These are phyloP conservation scores for Willaertia magna DNA, from an alignment of 208 protist genomes.

Conservation along the genomic window DNA sequence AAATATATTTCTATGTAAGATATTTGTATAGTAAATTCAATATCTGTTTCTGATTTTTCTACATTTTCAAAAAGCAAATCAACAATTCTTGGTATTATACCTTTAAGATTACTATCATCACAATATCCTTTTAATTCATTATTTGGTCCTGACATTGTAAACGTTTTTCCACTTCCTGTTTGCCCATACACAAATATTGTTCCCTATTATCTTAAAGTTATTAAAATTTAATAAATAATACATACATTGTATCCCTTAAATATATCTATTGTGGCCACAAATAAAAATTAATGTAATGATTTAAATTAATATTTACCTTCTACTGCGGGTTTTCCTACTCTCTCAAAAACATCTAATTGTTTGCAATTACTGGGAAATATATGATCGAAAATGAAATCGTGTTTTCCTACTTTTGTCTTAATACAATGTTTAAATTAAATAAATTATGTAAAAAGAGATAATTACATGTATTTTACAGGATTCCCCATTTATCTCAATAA, in stretches of 20 bases:
- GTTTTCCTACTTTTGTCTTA: not conserved
- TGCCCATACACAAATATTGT: conserved; percentile 60
- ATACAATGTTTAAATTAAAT: not conserved
- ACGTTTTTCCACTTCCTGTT: conserved; percentile 48
- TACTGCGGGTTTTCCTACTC: conserved; percentile 62
- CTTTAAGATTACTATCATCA: conserved; percentile 37
- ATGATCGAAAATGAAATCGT: not conserved
- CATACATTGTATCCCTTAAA: not conserved
- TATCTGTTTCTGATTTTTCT: conserved; percentile 36
- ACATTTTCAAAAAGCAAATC: conserved; percentile 74
- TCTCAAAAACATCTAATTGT: conserved; percentile 63
- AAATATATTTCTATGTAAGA: conserved; percentile 94
- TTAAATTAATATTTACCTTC: conserved; percentile 30
- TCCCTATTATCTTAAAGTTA: conserved; percentile 1
- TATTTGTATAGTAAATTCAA: conserved; percentile 79
- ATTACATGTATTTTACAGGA: not conserved
- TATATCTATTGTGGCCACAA: not conserved
- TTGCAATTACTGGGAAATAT: not conserved
- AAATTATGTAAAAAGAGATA: not conserved
- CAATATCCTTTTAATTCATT: not conserved
- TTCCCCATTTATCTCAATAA: not conserved
- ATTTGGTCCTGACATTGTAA: conserved; percentile 47
- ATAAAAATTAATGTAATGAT: not conserved
- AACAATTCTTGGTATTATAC: conserved; percentile 77
- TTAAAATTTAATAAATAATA: not conserved